Evolutionary conservation across 73 alveolate genomes (phyloP), one percentile per base, ranked within the genome.

Genomic region (Loxodes magnus): DNA sequence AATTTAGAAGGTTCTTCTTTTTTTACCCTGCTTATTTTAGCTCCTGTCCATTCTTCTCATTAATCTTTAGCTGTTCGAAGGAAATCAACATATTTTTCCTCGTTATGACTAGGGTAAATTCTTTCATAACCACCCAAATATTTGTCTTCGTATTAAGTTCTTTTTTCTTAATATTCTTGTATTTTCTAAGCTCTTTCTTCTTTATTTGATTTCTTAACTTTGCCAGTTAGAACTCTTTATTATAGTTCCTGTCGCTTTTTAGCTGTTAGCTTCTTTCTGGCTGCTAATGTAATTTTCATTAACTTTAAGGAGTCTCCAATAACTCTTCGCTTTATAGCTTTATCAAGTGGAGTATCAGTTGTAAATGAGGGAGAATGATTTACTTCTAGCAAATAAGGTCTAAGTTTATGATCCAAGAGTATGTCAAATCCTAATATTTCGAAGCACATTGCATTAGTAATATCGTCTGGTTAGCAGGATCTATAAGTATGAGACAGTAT

Each of bases 401-500:
- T 65, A 0, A 60, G 60, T 19, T 65, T 65, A 42, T 56, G 49
- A 58, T 65, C 79, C 43, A 65, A 36, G 31, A 65, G 36, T 3
- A 65, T 64, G 49, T 64, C 77, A 38, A 62, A 59, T n/a, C 82
- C 82, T 19, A 69, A 33, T 10, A 71, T 38, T 28, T 71, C 84
- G 41, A 71, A 71, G 51, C 84, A 71, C 84, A 71, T 71, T 48
- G 56, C 66, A 21, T 66, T 64, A 30, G 26, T 35, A 26, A 52
- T 46, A 27, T 71, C 76, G 27, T 71, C 64, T 10, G 77, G 79
- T 51, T 71, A 38, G 12, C 84, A 71, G 12, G 79, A 57, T 39
- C 63, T 72, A 43, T 72, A 72, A 52, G 57, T 37, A 66, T 72
- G 86, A 27, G 76, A 64, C 29, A 72, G 64, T 14, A 49, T 30